Evolutionary conservation across 345 rosid species (phyloP).

Genomic region (Brassica nigra): DNA sequence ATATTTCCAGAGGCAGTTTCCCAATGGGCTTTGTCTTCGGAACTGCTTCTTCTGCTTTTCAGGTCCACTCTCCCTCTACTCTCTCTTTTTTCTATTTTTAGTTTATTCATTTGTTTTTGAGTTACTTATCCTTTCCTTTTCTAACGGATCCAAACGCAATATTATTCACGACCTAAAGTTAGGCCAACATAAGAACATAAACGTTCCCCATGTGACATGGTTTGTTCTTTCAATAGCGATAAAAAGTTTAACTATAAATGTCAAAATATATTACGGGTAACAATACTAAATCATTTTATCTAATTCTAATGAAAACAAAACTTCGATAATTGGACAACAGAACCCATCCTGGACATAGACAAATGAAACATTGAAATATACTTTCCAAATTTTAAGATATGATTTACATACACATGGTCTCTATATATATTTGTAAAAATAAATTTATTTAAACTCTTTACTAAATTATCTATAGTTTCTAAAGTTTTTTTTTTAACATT

Average conservation of each 20-base stretch:
- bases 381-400: too few species aligned
- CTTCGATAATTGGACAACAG: too few species aligned
- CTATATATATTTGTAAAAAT: too few species aligned
- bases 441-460: too few species aligned
- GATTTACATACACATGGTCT: too few species aligned
- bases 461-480: too few species aligned
- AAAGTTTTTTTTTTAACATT: too few species aligned
- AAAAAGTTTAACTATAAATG: not conserved
- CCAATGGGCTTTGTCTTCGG: conserved; percentile 59
- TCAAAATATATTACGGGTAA: too few species aligned
- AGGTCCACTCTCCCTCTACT: conserved; percentile 40
- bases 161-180: conserved; percentile 10
- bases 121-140: not conserved
- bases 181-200: conserved; percentile 13
- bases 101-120: not conserved
- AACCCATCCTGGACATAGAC: too few species aligned
- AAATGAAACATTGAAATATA: too few species aligned
- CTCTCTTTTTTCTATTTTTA: not conserved
- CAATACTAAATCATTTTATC: too few species aligned
- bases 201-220: conserved; percentile 26
- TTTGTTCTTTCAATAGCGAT: not conserved
- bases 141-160: not conserved
- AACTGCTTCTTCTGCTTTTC: conserved; percentile 64
- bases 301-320: too few species aligned
- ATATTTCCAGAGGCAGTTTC: conserved; percentile 49